These are phyloP conservation scores for Tardiomyces depauwii DNA, from an alignment of 1,139 yeast species.

Conservation along the genomic window DNA sequence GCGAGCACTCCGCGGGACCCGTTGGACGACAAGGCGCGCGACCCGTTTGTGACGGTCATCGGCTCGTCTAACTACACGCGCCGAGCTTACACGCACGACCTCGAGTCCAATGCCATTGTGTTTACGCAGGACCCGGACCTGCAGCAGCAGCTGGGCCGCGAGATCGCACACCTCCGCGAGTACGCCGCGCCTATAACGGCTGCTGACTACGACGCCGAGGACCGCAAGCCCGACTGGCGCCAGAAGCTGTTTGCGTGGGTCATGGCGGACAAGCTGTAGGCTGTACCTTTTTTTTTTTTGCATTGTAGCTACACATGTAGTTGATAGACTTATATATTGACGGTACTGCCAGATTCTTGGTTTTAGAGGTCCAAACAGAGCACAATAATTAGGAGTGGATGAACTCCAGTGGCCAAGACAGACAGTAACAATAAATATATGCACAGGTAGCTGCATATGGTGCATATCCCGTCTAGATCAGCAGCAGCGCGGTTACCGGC, in stretches of 20 bases:
- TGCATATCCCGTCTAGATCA: not conserved
- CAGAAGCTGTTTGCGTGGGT: constrained; percentile 36
- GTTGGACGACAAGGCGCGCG: constrained; percentile 7
- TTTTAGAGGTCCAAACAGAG: too few species aligned
- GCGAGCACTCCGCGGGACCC: constrained; percentile 38
- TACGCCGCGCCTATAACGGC: constrained; percentile 42
- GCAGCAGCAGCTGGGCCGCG: constrained; percentile 46
- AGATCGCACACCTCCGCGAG: constrained; percentile 48
- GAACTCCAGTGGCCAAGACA: too few species aligned
- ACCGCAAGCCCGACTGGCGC: constrained; percentile 52
- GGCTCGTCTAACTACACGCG: constrained; percentile 93
- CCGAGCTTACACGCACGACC: constrained; percentile 76
- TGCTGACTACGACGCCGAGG: constrained; percentile 49
- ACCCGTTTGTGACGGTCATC: constrained; percentile 66
- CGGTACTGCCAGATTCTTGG: too few species aligned
- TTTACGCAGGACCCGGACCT: constrained; percentile 58
- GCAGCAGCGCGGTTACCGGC: not conserved
- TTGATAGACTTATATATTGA: too few species aligned
- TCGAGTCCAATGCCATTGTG: constrained; percentile 77
- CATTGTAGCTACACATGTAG: not conserved
- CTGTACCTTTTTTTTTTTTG: constrained; percentile 27
- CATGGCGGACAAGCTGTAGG: constrained; percentile 48
- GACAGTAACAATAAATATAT: too few species aligned
- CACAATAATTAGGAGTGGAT: too few species aligned
- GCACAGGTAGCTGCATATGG: too few species aligned